Conservation (phyloP, 768 basidiomycete genomes). For the Neoboletus subvelutipes region DNA sequence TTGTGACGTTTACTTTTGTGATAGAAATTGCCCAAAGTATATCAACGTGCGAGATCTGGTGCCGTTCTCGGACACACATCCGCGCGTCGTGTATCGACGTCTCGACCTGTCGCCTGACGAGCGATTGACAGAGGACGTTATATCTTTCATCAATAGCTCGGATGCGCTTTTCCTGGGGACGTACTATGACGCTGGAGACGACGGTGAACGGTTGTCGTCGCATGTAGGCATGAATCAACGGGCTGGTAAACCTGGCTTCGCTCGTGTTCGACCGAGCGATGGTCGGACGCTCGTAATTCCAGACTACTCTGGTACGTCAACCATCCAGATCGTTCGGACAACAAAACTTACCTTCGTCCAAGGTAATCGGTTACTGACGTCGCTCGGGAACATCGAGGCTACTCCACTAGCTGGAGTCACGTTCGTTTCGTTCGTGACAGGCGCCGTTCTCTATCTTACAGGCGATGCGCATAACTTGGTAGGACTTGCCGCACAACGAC, state of each 20-base stretch:
- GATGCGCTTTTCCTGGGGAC: slow-evolving; percentile 64
- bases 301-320: slow-evolving; percentile 51
- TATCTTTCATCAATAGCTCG: slow-evolving; percentile 46
- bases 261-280: slow-evolving; percentile 54
- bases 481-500: slow-evolving; percentile 37
- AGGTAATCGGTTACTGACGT: slow-evolving; percentile 64
- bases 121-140: slow-evolving; percentile 49
- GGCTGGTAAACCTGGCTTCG: slow-evolving; percentile 59
- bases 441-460: slow-evolving; percentile 64
- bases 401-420: slow-evolving; percentile 57
- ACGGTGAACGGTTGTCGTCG: slow-evolving; percentile 44
- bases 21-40: slow-evolving; percentile 72
- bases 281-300: slow-evolving; percentile 57
- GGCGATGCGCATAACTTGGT: slow-evolving; percentile 53
- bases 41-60: slow-evolving; percentile 55
- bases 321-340: background rate
- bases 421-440: slow-evolving; percentile 51
- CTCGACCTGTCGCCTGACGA: slow-evolving; percentile 35
- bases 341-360: background rate
- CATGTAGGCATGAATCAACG: slow-evolving; percentile 70
- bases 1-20: background rate
- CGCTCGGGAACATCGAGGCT: slow-evolving; percentile 63
- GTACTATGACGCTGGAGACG: slow-evolving; percentile 42
- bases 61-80: slow-evolving; percentile 40
- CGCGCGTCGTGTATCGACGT: slow-evolving; percentile 38